A percentile compares a stretch with the other conserved stretches of the same genome.
Evolutionary conservation across 495 filamentous ascomycete species (phyloP).

Genomic region (Xylaria intraflava): DNA sequence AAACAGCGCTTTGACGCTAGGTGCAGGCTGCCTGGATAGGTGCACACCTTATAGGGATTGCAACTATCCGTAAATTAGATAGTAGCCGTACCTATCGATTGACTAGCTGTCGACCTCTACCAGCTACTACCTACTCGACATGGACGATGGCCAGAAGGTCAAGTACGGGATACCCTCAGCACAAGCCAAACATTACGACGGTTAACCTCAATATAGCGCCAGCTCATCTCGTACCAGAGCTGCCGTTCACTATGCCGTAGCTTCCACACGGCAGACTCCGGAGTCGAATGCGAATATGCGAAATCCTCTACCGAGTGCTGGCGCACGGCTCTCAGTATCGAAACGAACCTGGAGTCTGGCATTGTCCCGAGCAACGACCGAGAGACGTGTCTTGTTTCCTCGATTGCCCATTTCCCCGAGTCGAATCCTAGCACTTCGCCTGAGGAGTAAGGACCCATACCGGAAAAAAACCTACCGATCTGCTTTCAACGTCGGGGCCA

Average conservation of each 20-base stretch:
- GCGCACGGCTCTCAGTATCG: slow-evolving; percentile 1
- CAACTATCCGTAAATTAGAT: no score
- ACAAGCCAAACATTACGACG: neutral
- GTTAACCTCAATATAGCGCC: neutral
- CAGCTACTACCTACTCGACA: no score
- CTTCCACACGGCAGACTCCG: neutral
- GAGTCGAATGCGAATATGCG: neutral
- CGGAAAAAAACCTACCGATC: slow-evolving; percentile 14
- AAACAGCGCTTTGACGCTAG: no score
- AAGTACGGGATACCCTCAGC: neutral
- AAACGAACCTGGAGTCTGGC: slow-evolving; percentile 7
- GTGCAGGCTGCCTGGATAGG: no score
- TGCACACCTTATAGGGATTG: no score
- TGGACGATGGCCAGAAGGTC: neutral
- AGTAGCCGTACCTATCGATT: no score
- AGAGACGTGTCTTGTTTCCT: slow-evolving; percentile 12
- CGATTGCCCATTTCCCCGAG: slow-evolving; percentile 13
- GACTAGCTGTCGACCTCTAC: no score
- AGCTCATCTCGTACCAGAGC: neutral
- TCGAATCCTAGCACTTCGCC: slow-evolving; percentile 16
- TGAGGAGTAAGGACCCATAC: slow-evolving; percentile 10
- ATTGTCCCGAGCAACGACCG: slow-evolving; percentile 16
- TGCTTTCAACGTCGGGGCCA: slow-evolving; percentile 7
- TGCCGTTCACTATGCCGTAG: neutral
- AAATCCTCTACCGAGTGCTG: neutral